Percentiles rank a stretch among this genome's conserved stretches.
Conservation (phyloP, 768 basidiomycete species). For the Boletus reticuloceps region DNA sequence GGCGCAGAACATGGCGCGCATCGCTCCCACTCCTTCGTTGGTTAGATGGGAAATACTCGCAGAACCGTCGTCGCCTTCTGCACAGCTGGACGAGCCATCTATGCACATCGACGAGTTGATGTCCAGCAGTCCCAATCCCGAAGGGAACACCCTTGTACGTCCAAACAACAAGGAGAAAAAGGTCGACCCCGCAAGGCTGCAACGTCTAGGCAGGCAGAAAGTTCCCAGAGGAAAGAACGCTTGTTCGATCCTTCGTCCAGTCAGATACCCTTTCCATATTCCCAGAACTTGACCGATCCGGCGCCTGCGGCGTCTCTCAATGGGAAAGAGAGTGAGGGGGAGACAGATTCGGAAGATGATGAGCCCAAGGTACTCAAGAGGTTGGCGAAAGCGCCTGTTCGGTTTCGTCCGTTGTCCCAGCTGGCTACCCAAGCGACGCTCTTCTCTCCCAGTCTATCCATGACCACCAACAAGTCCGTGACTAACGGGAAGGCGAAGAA, state of each 20-base stretch:
- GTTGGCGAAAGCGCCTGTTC: constrained; percentile 6
- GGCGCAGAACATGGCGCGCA: neutral
- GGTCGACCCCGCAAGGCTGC: neutral
- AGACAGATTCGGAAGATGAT: constrained; percentile 21
- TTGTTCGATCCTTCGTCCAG: constrained; percentile 54
- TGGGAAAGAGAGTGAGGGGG: constrained; percentile 39
- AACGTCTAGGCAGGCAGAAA: neutral
- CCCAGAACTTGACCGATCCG: constrained; percentile 36
- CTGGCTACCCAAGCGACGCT: constrained; percentile 37
- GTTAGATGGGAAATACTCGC: constrained; percentile 31
- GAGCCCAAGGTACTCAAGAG: constrained; percentile 18
- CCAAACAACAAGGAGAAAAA: constrained; percentile 13
- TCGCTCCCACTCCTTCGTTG: constrained; percentile 11
- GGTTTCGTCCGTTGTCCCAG: constrained; percentile 52
- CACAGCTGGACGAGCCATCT: constrained; percentile 29
- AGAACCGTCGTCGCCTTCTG: constrained; percentile 25
- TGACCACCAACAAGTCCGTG: constrained; percentile 30
- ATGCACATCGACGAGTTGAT: constrained; percentile 31
- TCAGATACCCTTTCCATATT: constrained; percentile 54
- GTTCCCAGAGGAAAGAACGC: constrained; percentile 18
- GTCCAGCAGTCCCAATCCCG: constrained; percentile 29
- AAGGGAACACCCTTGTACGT: neutral
- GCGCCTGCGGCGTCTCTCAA: neutral
- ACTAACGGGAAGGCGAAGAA: constrained; percentile 27
- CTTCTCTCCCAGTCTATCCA: constrained; percentile 37